Percentiles rank a stretch among this genome's conserved stretches.
Evolutionary conservation across 257 asterid species (phyloP).

Genomic region (Primulina eburnea): DNA sequence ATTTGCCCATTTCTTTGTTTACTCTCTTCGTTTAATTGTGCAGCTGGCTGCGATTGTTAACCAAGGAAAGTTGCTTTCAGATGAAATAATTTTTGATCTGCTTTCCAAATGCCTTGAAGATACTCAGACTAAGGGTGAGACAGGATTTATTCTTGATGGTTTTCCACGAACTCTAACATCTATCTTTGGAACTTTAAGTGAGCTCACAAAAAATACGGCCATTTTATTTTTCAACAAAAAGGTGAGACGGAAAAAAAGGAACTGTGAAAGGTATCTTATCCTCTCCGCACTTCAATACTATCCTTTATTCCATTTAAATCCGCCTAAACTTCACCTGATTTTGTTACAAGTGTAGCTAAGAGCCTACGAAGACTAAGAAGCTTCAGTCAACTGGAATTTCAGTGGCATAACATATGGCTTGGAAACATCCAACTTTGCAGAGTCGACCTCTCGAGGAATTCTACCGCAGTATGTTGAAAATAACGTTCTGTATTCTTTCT

Average conservation of each 20-base stretch:
- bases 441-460: slow-evolving; percentile 85
- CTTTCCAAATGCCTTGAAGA: slow-evolving; percentile 84
- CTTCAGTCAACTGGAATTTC: not conserved
- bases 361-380: not conserved
- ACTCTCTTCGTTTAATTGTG: slow-evolving; percentile 27
- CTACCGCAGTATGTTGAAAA: slow-evolving; percentile 42
- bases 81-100: slow-evolving; percentile 78
- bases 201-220: too few species aligned
- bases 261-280: too few species aligned
- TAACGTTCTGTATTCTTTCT: slow-evolving; percentile 14
- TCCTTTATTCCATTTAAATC: too few species aligned
- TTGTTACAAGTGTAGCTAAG: too few species aligned
- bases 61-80: slow-evolving; percentile 82
- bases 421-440: slow-evolving; percentile 35
- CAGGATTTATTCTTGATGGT: slow-evolving; percentile 95
- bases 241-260: too few species aligned
- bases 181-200: too few species aligned
- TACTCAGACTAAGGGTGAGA: slow-evolving; percentile 75
- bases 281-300: too few species aligned
- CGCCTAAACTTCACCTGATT: not conserved
- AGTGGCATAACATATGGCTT: slow-evolving; percentile 6
- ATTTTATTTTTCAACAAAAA: too few species aligned
- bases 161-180: slow-evolving; percentile 85
- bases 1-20: slow-evolving; percentile 16
- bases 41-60: slow-evolving; percentile 89